Conservation (phyloP, 495 filamentous ascomycete species). For the Annulohypoxylon stygium region DNA sequence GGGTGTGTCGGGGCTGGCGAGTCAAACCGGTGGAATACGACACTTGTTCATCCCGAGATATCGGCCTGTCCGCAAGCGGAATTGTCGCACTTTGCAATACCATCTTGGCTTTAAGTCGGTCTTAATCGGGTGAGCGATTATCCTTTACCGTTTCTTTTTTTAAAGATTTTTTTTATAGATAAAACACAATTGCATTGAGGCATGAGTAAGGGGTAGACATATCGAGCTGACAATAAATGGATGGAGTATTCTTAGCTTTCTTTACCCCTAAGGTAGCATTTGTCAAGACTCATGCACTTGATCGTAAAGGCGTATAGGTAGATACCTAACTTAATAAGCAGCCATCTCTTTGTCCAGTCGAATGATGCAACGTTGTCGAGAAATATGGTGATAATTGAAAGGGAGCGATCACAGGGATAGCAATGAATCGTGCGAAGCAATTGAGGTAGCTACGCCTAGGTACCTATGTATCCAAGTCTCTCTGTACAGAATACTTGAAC, state of each 20-base stretch:
- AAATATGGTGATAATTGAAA: constrained; percentile 12
- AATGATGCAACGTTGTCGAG: constrained; percentile 34
- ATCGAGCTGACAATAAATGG: neutral
- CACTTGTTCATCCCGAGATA: constrained; percentile 36
- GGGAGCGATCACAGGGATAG: constrained; percentile 5
- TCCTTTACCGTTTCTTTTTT: constrained; percentile 5
- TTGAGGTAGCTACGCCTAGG: neutral
- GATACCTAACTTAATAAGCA: constrained; percentile 8
- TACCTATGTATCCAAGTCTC: too few relatives aligned
- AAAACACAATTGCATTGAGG: neutral
- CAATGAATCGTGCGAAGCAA: constrained; percentile 5
- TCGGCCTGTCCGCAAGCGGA: constrained; percentile 43
- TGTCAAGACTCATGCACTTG: neutral
- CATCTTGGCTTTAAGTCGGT: constrained; percentile 15
- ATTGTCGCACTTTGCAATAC: constrained; percentile 16
- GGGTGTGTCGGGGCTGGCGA: constrained; percentile 15
- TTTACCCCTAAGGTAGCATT: neutral
- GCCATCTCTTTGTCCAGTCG: constrained; percentile 15
- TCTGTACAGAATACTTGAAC: neutral
- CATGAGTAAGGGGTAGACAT: constrained; percentile 12
- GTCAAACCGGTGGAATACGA: constrained; percentile 26
- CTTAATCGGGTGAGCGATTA: constrained; percentile 34
- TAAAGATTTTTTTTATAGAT: neutral
- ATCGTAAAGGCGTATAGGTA: neutral
- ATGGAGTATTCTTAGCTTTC: constrained; percentile 8